Base-by-base conservation (phyloP, 345 rosid genomes). In the Pseudoturritis turrita region DNA sequence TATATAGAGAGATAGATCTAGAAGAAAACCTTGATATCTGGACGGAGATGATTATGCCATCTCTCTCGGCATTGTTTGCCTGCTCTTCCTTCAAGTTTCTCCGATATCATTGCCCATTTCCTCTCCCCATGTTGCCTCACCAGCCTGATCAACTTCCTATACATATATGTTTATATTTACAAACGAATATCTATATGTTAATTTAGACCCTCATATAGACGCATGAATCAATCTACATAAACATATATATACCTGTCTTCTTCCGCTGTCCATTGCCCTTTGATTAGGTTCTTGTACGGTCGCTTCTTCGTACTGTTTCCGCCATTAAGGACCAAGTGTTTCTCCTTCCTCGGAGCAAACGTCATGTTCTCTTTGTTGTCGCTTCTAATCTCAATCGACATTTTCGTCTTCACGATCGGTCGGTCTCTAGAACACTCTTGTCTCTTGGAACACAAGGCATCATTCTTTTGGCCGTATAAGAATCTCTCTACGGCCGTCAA, bases 21-120 rank as follows among this genome's bases (percentile, higher is more conserved):
- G 29, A 25, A 21, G 47, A 54, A 87, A 69, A 88, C 99, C 96
- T 88, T 94, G 66, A 94, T 91, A 79, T 94, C 86, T 19, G 98
- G 97, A 15, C 96, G 86, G 67, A 94, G 79, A 86, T 94, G 97
- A 73, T 94, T 94, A 81, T 94, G 97, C 99, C 99, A 94, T 80
- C 98, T 83, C 77, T 94, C 98, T 3, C 97, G 88, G 70, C 99
- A 94, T 76, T 91, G 99, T 76, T 94, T 94, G 35, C 99, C 99
- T 7, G 90, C 97, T 76, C 97, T 84, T 73, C 93, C 99, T 10
- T 36, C 87, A 75, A 94, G 62, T 63, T 70, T 77, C 77, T 85
- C 93, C 12, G 99, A 93, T 62, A 94, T 86, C 76, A 85, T 77
- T 28, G 96, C 96, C 99, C 99, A 94, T 81, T 89, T 94, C 67